A percentile compares a stretch with the other conserved stretches of the same genome.
These are phyloP conservation scores for Gymnopus androsaceus DNA, from an alignment of 1,284 basidiomycete species.

Conservation along the genomic window DNA sequence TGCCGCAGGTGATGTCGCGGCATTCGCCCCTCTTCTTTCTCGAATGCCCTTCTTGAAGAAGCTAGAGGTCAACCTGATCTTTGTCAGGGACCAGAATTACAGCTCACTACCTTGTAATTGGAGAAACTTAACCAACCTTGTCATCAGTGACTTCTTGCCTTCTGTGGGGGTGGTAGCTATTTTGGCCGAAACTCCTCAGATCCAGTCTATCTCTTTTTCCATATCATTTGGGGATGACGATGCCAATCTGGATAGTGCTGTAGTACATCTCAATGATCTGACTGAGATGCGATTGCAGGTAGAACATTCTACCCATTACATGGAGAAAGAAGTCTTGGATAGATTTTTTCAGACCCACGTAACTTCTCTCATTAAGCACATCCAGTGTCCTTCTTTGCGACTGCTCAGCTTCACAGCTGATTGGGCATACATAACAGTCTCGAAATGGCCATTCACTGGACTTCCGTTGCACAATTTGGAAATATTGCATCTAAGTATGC, in stretches of 20 bases:
- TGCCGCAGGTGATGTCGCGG: not conserved
- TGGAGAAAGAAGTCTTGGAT: not conserved
- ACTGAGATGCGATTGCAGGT: slow-evolving; percentile 49
- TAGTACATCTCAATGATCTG: slow-evolving; percentile 45
- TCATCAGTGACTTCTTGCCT: not conserved
- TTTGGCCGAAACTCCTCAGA: not conserved
- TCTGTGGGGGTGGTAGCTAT: not conserved
- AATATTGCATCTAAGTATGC: not conserved
- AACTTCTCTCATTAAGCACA: not conserved
- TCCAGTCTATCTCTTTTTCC: not conserved
- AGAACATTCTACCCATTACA: not conserved
- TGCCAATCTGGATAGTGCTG: not conserved
- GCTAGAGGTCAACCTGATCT: not conserved
- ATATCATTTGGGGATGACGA: not conserved
- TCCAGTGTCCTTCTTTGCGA: not conserved
- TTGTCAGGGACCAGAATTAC: not conserved
- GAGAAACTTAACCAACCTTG: not conserved
- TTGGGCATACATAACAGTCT: not conserved
- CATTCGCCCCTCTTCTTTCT: not conserved
- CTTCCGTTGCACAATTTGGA: slow-evolving; percentile 2
- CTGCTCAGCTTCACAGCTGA: not conserved
- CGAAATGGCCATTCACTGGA: not conserved
- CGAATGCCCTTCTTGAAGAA: not conserved
- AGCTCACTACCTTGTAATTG: not conserved
- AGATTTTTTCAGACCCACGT: not conserved